Percentiles rank a stretch among this genome's conserved stretches.
Conservation (phyloP, 2,329 filamentous ascomycete species). For the Exophiala sideris region DNA sequence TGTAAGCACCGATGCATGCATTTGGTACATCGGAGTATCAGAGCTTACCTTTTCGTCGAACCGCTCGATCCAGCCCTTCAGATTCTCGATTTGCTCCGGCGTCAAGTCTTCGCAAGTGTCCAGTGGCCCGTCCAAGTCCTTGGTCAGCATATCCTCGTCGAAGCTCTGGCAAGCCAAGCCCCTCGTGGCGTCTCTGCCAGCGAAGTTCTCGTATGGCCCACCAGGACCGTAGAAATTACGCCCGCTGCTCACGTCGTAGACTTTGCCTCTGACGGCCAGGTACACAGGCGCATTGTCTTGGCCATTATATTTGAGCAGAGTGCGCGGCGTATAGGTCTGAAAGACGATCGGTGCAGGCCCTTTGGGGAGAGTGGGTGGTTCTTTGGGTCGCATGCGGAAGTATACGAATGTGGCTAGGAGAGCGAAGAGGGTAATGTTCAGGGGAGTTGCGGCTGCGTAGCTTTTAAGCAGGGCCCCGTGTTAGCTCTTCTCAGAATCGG, state of each 20-base stretch:
- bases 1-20: not conserved
- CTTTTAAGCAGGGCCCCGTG: not conserved
- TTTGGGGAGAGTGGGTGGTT: constrained; percentile 50
- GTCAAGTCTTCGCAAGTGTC: constrained; percentile 72
- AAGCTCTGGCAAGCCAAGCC: constrained; percentile 90
- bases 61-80: constrained; percentile 88
- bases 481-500: no score
- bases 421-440: constrained; percentile 60
- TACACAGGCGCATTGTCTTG: constrained; percentile 70
- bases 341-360: constrained; percentile 70
- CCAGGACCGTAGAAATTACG: constrained; percentile 95
- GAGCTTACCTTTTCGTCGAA: constrained; percentile 69
- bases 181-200: constrained; percentile 82
- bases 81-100: constrained; percentile 72
- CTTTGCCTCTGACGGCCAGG: constrained; percentile 82
- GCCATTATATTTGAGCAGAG: constrained; percentile 84
- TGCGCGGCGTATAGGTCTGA: constrained; percentile 77
- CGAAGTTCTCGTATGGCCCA: constrained; percentile 94
- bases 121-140: constrained; percentile 79
- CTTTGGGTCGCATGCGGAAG: constrained; percentile 56
- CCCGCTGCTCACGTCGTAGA: constrained; percentile 86
- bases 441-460: constrained; percentile 18
- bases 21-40: not conserved
- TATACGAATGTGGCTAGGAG: constrained; percentile 54
- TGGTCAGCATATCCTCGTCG: constrained; percentile 90